Evolutionary conservation across 2,329 filamentous ascomycete species (phyloP), one percentile per base, ranked within the genome.

Genomic region (Colletotrichum caudatum): DNA sequence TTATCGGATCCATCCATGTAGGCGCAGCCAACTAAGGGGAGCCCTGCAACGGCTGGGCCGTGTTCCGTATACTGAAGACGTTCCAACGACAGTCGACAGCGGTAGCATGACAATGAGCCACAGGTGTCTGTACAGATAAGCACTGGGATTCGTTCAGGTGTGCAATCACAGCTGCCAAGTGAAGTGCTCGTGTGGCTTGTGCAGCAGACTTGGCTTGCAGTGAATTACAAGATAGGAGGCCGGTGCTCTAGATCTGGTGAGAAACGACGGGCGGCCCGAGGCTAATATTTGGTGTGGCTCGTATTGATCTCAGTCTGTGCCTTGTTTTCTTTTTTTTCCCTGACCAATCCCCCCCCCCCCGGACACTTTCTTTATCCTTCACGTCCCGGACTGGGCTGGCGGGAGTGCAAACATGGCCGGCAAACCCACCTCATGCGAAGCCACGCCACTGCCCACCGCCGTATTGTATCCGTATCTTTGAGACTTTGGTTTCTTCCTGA

Each of bases 1-100:
- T 33, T 59, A 29, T 67, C 58, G 48, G 65, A 63, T 50, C 46
- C 14, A 63, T 50, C 46, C 14, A 33, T n/a, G 41, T 26, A 16
- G 58, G 58, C 20, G 41, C 58, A 48, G 23, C 41, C 39, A 60
- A 46, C 41, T 51, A 64, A 46, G 37, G 51, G 44, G 50, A 37
- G 51, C 48, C 9, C 23, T 29, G 48, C 23, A 8, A 11, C 20
- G 37, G 41, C 33, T 66, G 35, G 26, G 46, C 41, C 39, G 12
- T 37, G 59, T 39, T 39, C 60, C 18, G 20, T 44, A 37, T 51
- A 9, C n/a, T 41, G 20, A 18, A 16, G 14, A 18, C 6, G 39
- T 35, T 39, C 16, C 11, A 57, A 57, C 35, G 33, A n/a, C 20
- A 8, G 20, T 39, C 11, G 12, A 26, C 37, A 39, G 20, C 54